Evolutionary conservation across 1,139 yeast genomes (phyloP), one percentile per base, ranked within the genome.

Genomic region (Pichia kudriavzevii): DNA sequence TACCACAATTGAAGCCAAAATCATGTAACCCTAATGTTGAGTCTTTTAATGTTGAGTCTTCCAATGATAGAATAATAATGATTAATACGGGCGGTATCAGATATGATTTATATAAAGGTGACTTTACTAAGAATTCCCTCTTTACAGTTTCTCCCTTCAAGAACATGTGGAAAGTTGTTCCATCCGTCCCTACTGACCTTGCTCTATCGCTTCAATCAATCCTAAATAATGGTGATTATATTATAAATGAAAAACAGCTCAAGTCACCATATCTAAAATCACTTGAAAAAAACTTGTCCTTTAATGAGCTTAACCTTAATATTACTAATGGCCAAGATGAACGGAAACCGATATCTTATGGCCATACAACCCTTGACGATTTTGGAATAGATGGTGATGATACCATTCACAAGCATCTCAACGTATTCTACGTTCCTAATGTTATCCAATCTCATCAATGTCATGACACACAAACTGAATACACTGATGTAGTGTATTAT

Each of bases 71-170:
- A 40, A 62, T 77, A 18, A 69, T 85, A 22, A 60, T 83, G 31
- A 73, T 85, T 40, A 91, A 91, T 52, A 81, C 96, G 0, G 97
- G 97, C 1, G 81, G 94, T 0, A 69, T 91, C 5, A 70, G 98
- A 34, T 91, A 84, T 54, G 97, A 91, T 54, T 59, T 91, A 37
- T 82, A 81, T 61, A 75, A 79, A 55, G 98, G 97, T 0, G 76
- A 79, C 1, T 91, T 80, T 53, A 87, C 95, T 0, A 60, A 65
- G 28, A 95, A 88, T 56, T 69, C 93, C 1, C 81, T 82, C 42
- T 91, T 67, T 52, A 84, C 82, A 31, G 82, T 91, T 0, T 79
- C 94, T 0, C 97, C 98, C 0, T 91, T 87, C 58, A 66, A 72
- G 38, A 87, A 87, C 52, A 68, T 69, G 34, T 91, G 97, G 97